These are phyloP conservation scores for Aspergillus terreus DNA, from an alignment of 2,329 filamentous ascomycete species.

Conservation along the genomic window DNA sequence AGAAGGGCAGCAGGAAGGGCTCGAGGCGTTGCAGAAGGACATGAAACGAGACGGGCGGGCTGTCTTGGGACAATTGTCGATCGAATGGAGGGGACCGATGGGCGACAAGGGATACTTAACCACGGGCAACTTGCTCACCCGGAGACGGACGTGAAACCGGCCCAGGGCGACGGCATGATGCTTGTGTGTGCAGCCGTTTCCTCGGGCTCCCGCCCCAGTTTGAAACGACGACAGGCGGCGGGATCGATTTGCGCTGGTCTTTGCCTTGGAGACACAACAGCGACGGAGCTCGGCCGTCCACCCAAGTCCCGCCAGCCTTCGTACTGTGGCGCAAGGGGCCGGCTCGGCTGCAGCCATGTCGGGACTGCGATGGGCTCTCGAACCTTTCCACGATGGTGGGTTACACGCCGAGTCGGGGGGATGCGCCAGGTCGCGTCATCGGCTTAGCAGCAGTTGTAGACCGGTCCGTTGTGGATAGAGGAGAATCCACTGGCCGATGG, in stretches of 20 bases:
- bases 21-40: conserved; percentile 50
- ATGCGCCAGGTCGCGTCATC: not conserved
- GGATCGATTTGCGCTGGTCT: not conserved
- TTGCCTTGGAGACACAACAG: not conserved
- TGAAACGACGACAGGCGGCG: not conserved
- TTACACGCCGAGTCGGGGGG: not conserved
- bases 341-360: not conserved
- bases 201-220: not conserved
- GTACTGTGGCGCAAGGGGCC: not conserved
- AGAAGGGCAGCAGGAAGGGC: conserved; percentile 40
- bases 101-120: conserved; percentile 83
- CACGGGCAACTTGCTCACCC: conserved; percentile 69
- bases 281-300: not conserved
- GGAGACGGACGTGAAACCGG: conserved; percentile 32
- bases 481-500: not conserved
- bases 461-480: not conserved
- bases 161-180: not conserved
- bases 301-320: not conserved
- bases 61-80: conserved; percentile 74
- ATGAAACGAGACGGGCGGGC: conserved; percentile 52
- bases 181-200: not conserved
- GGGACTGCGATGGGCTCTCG: not conserved
- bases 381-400: not conserved
- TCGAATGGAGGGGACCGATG: conserved; percentile 87
- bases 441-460: not conserved